These are phyloP conservation scores for Acacia pycnantha DNA, from an alignment of 331 rosid species.

Conservation along the genomic window DNA sequence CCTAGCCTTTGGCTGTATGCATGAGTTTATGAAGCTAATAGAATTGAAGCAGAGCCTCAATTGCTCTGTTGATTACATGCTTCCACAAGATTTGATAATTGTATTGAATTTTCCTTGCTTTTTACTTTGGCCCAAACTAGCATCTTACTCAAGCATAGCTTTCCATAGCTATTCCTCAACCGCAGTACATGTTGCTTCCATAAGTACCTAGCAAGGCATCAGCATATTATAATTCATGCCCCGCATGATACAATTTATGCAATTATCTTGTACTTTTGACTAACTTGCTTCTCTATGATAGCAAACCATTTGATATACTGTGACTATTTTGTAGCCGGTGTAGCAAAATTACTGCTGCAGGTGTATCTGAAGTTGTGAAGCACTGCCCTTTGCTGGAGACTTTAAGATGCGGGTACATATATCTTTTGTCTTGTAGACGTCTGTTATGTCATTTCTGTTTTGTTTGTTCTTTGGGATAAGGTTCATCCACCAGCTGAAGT, in stretches of 20 bases:
- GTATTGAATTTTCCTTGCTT: slow-evolving; percentile 15
- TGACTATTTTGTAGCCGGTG: slow-evolving; percentile 67
- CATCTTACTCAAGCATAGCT: not conserved
- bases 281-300: slow-evolving; percentile 28
- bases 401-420: slow-evolving; percentile 84
- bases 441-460: not conserved
- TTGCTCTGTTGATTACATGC: not conserved
- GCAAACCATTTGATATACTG: slow-evolving; percentile 44
- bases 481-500: too few species aligned
- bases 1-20: not conserved
- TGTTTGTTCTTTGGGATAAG: not conserved
- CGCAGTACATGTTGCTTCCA: not conserved
- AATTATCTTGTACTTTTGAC: not conserved
- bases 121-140: not conserved
- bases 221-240: slow-evolving; percentile 10
- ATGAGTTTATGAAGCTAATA: not conserved
- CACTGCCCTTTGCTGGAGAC: slow-evolving; percentile 74
- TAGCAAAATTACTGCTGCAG: slow-evolving; percentile 59
- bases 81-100: slow-evolving; percentile 15
- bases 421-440: not conserved
- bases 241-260: slow-evolving; percentile 9
- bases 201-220: not conserved
- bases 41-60: not conserved
- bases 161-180: not conserved
- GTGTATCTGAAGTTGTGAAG: slow-evolving; percentile 71